Evolutionary conservation across 1,139 yeast genomes (phyloP), one percentile per base, ranked within the genome.

Genomic region (Geotrichum bryndzae): DNA sequence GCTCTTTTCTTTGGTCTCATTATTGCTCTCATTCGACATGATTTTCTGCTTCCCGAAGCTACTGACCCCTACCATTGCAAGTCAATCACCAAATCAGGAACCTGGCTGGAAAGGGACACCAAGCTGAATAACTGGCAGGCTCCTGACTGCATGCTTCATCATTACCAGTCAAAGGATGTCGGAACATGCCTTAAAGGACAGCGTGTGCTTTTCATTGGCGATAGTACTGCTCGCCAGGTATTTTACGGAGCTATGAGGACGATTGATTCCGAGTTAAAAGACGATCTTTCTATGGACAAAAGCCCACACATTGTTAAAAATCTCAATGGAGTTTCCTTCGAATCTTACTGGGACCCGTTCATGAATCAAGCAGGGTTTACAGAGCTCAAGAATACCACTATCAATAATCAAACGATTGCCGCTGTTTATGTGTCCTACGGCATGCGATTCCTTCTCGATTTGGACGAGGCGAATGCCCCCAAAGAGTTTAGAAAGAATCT

Each of bases 331-430:
- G 57, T 65, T 25, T 51, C 63, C 11, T 62, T 61, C 50, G 66
- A 62, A 62, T 68, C 67, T 53, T 59, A 61, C 46, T 68, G 70
- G 69, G 70, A 68, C 23, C 71, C 71, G 13, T 67, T 61, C 48
- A 62, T 68, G 60, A 61, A 63, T 48, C 57, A 61, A 23, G 63
- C 63, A 18, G 66, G 59, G 8, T 31, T 60, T 35, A 59, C 54
- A 15, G 59, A 54, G 27, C 55, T 65, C 51, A 64, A 58, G 45
- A 50, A 53, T 48, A 55, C 23, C 22, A 56, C 55, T 15, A 56
- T 64, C 4, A 41, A 60, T 27, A 48, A 59, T 45, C 55, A 61
- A 22, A 62, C 61, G 18, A 57, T 63, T 15, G 67, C 65, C 6
- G 56, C 62, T 56, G 52, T 65, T 8, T 66, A 61, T 41, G 58